Base-by-base conservation (phyloP, 2,329 filamentous ascomycete species). In the Botrytis pseudocinerea region DNA sequence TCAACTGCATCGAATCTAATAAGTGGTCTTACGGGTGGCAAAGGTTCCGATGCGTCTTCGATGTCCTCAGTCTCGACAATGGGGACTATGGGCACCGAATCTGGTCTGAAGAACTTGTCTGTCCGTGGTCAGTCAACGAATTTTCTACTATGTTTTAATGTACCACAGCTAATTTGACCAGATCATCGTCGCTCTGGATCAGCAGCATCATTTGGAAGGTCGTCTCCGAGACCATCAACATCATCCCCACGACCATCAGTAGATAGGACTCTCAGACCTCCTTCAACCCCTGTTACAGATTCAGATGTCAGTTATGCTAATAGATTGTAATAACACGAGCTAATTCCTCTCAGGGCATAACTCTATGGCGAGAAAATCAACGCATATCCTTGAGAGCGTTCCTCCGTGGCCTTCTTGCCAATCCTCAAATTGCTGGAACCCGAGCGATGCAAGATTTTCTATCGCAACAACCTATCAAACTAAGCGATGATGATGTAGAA, bases 361-460 rank as follows among this genome's bases (percentile, higher is more conserved):
- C 89, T 0, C 84, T 98, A 25, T 95, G 92, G 84, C 89, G 96
- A 59, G 96, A 99, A 83, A 92, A 90, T 77, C 96, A 98, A 82
- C 89, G 96, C 77, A 92, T 98, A 28, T 98, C 95, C 2, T 85
- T 99, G 7, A 89, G 96, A 71, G 95, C 96, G 0, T 98, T 96
- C 81, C 83, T 99, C n/a, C 89, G 96, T 60, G 93, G 91, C 32
- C 86, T 98, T 20, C 83, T 99, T 40, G 90, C 95, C 64, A 97
- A 97, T 78, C 90, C 92, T 48, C 92, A 94, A 75, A 90, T 97
- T 74, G 93, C 95, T 51, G 89, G 90, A 73, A 97, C 94, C 0
- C 92, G 91, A 79, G 91, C 95, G 1, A 92, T 99, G 84, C 84
- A 90, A 71, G 92, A 97, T 1, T 99, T 99, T 78, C 83, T 99